These are phyloP conservation scores for Limonium bicolor DNA, from an alignment of 148 eudicot genomes.

Conservation along the genomic window DNA sequence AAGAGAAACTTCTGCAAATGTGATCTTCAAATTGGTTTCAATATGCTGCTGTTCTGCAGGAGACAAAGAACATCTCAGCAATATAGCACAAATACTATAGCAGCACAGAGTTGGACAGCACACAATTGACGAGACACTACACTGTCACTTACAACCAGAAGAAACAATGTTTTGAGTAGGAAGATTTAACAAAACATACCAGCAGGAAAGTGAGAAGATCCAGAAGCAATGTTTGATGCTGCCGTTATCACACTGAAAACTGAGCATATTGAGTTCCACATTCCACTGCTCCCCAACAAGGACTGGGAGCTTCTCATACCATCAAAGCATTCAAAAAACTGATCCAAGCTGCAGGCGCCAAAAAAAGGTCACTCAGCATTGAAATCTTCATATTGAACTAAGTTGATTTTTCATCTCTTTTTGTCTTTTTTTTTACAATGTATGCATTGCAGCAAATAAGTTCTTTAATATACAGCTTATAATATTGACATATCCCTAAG, in stretches of 20 bases:
- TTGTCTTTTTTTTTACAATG: too few species aligned
- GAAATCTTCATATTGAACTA: too few species aligned
- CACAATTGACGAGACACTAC: conserved; percentile 1
- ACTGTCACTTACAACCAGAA: conserved; percentile 19
- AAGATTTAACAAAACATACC: conserved; percentile 27
- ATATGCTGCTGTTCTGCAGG: conserved; percentile 74
- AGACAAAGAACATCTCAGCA: conserved; percentile 10
- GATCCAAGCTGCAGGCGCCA: conserved; percentile 65
- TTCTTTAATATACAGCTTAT: too few species aligned
- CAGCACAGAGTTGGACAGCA: not conserved
- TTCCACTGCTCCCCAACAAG: conserved; percentile 71
- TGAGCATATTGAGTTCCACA: conserved; percentile 96
- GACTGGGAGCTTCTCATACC: conserved; percentile 74
- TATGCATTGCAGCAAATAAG: too few species aligned
- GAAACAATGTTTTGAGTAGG: conserved; percentile 3
- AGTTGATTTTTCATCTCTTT: too few species aligned
- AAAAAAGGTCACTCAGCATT: too few species aligned
- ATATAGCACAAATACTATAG: not conserved
- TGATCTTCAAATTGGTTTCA: conserved; percentile 66
- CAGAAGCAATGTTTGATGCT: conserved; percentile 91
- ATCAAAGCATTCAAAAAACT: conserved; percentile 93
- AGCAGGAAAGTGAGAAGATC: conserved; percentile 47
- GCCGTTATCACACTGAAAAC: conserved; percentile 84
- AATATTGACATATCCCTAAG: too few species aligned
- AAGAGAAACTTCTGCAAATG: conserved; percentile 43